Evolutionary conservation across 1,284 basidiomycete species (phyloP).

Genomic region (Wallemia ichthyophaga): DNA sequence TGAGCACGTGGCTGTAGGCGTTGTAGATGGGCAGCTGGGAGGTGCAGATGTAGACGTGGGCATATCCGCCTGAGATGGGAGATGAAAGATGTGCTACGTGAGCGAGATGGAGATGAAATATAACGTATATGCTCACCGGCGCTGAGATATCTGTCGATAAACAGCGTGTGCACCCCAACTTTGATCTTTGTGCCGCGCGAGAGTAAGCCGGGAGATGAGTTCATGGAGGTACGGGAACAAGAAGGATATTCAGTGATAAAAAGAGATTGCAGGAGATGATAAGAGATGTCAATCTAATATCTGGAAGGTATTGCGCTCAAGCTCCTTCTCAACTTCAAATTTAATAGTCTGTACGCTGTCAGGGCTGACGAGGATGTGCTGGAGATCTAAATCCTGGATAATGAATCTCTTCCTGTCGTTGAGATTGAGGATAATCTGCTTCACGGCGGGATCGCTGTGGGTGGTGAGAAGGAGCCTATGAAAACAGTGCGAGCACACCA

Average conservation of each 20-base stretch:
- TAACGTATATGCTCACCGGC: slow-evolving; percentile 57
- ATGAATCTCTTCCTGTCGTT: slow-evolving; percentile 15
- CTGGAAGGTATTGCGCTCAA: neutral
- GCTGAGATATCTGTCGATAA: slow-evolving; percentile 62
- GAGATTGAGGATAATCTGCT: slow-evolving; percentile 17
- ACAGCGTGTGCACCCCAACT: slow-evolving; percentile 66
- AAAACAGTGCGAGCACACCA: neutral
- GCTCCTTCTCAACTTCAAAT: slow-evolving; percentile 13
- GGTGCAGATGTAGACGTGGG: slow-evolving; percentile 84
- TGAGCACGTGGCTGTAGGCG: slow-evolving; percentile 82
- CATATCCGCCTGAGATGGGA: slow-evolving; percentile 48
- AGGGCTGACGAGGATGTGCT: slow-evolving; percentile 15
- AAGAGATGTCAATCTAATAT: neutral
- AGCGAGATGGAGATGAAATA: too few relatives aligned
- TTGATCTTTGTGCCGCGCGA: slow-evolving; percentile 47
- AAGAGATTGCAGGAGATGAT: neutral
- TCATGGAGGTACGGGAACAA: neutral
- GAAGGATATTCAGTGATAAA: neutral
- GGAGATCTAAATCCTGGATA: slow-evolving; percentile 17
- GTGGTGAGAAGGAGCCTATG: too few relatives aligned
- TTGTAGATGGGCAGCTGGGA: slow-evolving; percentile 59
- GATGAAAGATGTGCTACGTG: neutral
- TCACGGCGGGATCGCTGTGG: slow-evolving; percentile 17
- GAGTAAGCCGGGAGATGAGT: neutral
- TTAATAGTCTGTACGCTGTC: slow-evolving; percentile 14